Base-by-base conservation (phyloP, 495 filamentous ascomycete genomes). In the Trichoderma reesei region DNA sequence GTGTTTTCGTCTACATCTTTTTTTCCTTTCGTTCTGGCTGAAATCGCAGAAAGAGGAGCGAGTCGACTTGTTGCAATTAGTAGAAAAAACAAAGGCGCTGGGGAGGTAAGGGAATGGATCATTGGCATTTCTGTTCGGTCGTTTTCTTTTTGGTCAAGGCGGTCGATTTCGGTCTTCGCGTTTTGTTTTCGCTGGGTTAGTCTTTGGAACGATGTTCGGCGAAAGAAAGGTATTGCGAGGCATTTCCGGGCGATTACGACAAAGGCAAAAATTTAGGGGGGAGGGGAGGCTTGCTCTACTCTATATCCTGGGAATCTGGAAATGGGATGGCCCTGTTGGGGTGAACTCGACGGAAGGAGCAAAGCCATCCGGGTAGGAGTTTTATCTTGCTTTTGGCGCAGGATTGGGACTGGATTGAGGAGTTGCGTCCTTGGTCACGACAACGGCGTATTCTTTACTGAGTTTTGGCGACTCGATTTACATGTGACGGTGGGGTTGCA, bases 341-440 rank as follows among this genome's bases (percentile, higher is more conserved):
- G 42, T 46, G 42, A 46, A 46, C 51, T 56, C 51, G 51, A 56
- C 51, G 16, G 51, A n/a, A 56, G 51, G 51, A 56, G 26, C 26
- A 31, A 56, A 14, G 51, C 9, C 34, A 56, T 56, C 51, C 51
- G 59, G 59, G 18, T 26, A 41, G 59, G 59, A 41, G 59, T n/a
- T 54, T 61, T 61, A 61, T 61, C 39, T 61, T 61, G 34, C 59
- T 61, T 61, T 61, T 41, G 59, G 59, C 39, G 59, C 59, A 20
- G 59, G 59, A 41, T 39, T 61, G 59, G 59, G 36, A 61, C 59
- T n/a, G 51, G 10, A 56, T 33, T 31, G 31, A 56, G 51, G 31
- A 31, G 51, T 56, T 56, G 51, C 51, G 51, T 34, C 51, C 44
- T 48, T 56, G 20, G 20, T 56, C 20, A 5, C 51, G 26, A 56